Conservation (phyloP, 805 yeast genomes). For the Saccharomycopsis sp. region DNA sequence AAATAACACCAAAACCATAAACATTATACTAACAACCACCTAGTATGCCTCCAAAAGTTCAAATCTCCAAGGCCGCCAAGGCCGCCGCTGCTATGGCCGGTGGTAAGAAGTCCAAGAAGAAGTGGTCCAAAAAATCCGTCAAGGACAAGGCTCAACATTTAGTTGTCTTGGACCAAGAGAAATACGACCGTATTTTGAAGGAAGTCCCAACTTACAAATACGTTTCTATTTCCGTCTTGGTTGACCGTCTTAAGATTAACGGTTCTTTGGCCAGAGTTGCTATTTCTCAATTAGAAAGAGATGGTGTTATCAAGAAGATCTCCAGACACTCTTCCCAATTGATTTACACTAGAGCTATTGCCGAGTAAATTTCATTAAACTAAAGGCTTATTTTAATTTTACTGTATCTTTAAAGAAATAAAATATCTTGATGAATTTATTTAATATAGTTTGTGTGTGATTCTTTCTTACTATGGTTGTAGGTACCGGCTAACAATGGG, state of each 20-base stretch:
- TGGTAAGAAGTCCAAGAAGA: slow-evolving; percentile 99
- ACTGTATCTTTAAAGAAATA: slow-evolving; percentile 1
- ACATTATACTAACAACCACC: too few relatives aligned
- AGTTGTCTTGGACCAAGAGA: slow-evolving; percentile 94
- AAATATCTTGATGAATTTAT: slow-evolving; percentile 2
- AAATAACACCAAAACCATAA: too few relatives aligned
- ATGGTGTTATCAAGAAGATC: slow-evolving; percentile 92
- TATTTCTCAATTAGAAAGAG: slow-evolving; percentile 87
- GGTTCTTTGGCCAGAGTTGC: slow-evolving; percentile 99
- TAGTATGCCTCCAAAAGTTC: slow-evolving; percentile 98
- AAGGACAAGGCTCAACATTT: slow-evolving; percentile 99
- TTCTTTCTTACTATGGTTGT: too few relatives aligned
- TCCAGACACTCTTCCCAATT: slow-evolving; percentile 94
- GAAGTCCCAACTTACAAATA: slow-evolving; percentile 99
- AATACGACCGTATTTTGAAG: slow-evolving; percentile 98
- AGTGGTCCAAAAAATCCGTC: slow-evolving; percentile 99
- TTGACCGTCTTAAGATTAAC: slow-evolving; percentile 98
- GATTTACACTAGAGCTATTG: slow-evolving; percentile 84
- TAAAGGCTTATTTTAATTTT: slow-evolving; percentile 3
- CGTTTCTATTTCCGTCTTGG: slow-evolving; percentile 95
- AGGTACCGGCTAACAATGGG: too few relatives aligned
- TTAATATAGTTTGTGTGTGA: background rate
- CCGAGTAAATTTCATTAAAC: slow-evolving; percentile 41
- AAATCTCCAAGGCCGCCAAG: slow-evolving; percentile 99
- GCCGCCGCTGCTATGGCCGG: slow-evolving; percentile 99